Conservation (phyloP, 176 grass and related monocot species). For the Oryza meyeriana region DNA sequence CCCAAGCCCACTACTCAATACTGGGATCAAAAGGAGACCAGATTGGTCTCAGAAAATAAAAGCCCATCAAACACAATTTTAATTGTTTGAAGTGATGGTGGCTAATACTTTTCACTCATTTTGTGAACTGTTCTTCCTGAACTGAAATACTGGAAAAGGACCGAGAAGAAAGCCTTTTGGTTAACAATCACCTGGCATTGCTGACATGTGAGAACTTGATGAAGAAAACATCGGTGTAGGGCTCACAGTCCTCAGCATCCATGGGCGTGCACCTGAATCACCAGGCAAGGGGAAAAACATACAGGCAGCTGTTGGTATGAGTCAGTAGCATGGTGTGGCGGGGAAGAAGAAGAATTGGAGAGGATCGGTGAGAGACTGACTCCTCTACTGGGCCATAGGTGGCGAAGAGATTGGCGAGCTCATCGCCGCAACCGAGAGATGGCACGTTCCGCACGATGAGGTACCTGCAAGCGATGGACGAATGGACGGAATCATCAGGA, state of each 20-base stretch:
- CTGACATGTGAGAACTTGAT: conserved; percentile 79
- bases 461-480: conserved; percentile 42
- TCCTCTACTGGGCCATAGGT: conserved; percentile 78
- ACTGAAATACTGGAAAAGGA: not conserved
- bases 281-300: not conserved
- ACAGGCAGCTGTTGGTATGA: not conserved
- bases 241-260: conserved; percentile 91
- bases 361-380: conserved; percentile 36
- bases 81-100: no score
- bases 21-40: not conserved
- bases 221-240: conserved; percentile 91
- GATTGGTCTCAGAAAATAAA: not conserved
- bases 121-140: no score
- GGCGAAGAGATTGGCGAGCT: conserved; percentile 59
- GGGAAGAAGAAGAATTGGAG: not conserved
- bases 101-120: not conserved
- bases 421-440: conserved; percentile 75
- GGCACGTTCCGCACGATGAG: conserved; percentile 90
- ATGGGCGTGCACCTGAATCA: conserved; percentile 88
- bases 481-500: not conserved
- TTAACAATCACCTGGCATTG: conserved; percentile 86
- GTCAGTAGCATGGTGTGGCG: not conserved
- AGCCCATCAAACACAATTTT: not conserved
- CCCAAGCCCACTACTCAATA: not conserved
- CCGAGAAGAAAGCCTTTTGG: not conserved